Evolutionary conservation across 805 yeast species (phyloP).

Genomic region (Wickerhamomyces strasburgensis): DNA sequence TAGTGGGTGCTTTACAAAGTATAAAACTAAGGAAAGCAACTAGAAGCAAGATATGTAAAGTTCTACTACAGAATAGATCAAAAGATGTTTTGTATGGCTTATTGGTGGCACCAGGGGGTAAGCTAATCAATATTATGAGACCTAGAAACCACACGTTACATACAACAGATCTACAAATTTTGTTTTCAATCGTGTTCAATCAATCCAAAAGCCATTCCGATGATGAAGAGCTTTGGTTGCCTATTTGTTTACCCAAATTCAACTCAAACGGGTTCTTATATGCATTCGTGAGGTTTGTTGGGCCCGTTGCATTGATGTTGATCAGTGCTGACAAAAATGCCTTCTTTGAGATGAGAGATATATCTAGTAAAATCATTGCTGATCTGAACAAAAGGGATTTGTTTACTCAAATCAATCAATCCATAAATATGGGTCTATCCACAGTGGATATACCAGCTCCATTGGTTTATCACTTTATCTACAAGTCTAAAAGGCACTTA

Average conservation of each 20-base stretch:
- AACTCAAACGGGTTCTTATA: slow-evolving; percentile 85
- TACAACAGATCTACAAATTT: slow-evolving; percentile 73
- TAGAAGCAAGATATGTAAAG: slow-evolving; percentile 52
- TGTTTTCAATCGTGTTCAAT: slow-evolving; percentile 64
- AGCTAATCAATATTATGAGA: slow-evolving; percentile 62
- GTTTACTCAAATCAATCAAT: slow-evolving; percentile 32
- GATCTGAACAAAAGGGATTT: slow-evolving; percentile 34
- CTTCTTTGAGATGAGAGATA: slow-evolving; percentile 67
- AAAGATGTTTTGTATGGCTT: slow-evolving; percentile 71
- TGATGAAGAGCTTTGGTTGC: slow-evolving; percentile 84
- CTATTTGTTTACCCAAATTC: slow-evolving; percentile 87
- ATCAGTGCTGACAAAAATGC: slow-evolving; percentile 61
- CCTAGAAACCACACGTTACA: slow-evolving; percentile 76
- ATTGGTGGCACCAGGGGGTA: slow-evolving; percentile 57
- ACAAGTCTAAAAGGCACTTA: slow-evolving; percentile 62
- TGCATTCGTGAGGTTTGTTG: slow-evolving; percentile 65
- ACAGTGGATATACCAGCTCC: slow-evolving; percentile 53
- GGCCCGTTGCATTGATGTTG: slow-evolving; percentile 39
- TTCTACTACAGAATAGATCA: slow-evolving; percentile 43
- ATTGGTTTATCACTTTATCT: slow-evolving; percentile 70
- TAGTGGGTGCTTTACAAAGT: slow-evolving; percentile 63
- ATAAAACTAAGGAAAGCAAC: slow-evolving; percentile 52
- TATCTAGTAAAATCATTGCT: slow-evolving; percentile 47
- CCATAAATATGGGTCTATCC: slow-evolving; percentile 34
- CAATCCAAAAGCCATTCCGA: slow-evolving; percentile 29